Evolutionary conservation across 2,329 filamentous ascomycete genomes (phyloP).

Genomic region (Trichoderma aggressivum): DNA sequence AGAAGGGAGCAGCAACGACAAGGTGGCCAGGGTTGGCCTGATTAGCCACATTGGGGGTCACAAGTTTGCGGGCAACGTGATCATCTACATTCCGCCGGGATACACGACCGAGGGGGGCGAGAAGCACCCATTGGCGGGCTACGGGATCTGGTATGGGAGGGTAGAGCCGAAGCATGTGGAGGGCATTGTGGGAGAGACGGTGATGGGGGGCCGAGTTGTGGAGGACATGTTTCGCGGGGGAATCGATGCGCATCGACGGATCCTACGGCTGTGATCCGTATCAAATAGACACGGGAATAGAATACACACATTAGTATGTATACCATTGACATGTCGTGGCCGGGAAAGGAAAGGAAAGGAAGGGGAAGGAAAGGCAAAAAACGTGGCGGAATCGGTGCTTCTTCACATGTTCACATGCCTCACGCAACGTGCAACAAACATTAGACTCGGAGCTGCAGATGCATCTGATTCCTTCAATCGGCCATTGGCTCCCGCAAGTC

Average conservation of each 20-base stretch:
- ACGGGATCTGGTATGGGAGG: slow-evolving; percentile 78
- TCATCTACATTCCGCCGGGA: slow-evolving; percentile 69
- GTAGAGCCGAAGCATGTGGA: slow-evolving; percentile 74
- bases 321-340: background rate
- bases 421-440: background rate
- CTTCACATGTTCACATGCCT: background rate
- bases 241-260: slow-evolving; percentile 53
- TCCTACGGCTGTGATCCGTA: slow-evolving; percentile 42
- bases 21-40: slow-evolving; percentile 59
- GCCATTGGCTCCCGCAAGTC: background rate
- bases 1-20: slow-evolving; percentile 23
- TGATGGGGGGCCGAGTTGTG: slow-evolving; percentile 64
- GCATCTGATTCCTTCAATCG: background rate
- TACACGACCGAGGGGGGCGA: slow-evolving; percentile 39
- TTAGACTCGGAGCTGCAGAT: background rate
- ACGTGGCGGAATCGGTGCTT: background rate
- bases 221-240: slow-evolving; percentile 70
- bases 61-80: slow-evolving; percentile 82
- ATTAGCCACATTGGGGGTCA: slow-evolving; percentile 83
- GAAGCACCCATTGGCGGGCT: slow-evolving; percentile 60
- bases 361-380: background rate
- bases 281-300: background rate
- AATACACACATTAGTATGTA: background rate
- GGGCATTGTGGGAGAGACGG: slow-evolving; percentile 69
- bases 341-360: background rate